phyloP scores from a whole-genome alignment of 768 basidiomycete genomes.

The Nidularia pulvinata region DNA sequence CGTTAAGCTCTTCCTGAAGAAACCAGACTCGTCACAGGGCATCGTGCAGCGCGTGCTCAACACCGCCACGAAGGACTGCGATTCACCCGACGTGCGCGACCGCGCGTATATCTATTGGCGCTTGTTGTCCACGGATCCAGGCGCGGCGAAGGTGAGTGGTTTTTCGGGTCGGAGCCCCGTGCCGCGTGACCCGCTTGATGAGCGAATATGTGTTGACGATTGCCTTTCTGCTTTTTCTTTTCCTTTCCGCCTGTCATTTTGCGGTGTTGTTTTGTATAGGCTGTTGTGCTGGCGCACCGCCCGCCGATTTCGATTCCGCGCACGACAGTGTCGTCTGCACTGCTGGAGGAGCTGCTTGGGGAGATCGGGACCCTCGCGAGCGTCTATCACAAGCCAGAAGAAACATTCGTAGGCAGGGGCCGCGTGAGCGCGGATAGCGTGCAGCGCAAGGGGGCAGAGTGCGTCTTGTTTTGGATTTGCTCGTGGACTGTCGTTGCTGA shows the following conservation, averaged over 20 bases:
- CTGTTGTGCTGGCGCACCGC: conserved; percentile 87
- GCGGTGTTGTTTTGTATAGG: conserved; percentile 20
- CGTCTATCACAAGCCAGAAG: conserved; percentile 96
- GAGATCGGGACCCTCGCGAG: conserved; percentile 91
- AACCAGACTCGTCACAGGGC: conserved; percentile 90
- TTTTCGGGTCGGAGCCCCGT: not conserved
- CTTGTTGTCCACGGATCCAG: conserved; percentile 90
- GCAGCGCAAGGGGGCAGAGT: conserved; percentile 64
- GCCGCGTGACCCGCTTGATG: not conserved
- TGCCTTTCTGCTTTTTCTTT: not conserved
- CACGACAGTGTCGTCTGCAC: conserved; percentile 84
- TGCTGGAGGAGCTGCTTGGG: conserved; percentile 89
- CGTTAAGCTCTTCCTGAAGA: conserved; percentile 95
- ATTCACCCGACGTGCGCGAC: conserved; percentile 95
- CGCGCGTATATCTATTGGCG: conserved; percentile 99
- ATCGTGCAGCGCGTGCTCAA: conserved; percentile 91
- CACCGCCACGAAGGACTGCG: conserved; percentile 96
- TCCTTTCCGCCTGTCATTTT: not conserved
- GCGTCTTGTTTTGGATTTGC: conserved; percentile 19
- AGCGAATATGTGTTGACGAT: not conserved
- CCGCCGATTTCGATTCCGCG: conserved; percentile 94
- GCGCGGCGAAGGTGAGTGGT: conserved; percentile 81
- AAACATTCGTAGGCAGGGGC: conserved; percentile 94
- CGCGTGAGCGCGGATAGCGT: conserved; percentile 84
- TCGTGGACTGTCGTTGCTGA: not conserved